phyloP scores from a whole-genome alignment of 2,329 filamentous ascomycete species.

The Reticulascus tulasneorum region DNA sequence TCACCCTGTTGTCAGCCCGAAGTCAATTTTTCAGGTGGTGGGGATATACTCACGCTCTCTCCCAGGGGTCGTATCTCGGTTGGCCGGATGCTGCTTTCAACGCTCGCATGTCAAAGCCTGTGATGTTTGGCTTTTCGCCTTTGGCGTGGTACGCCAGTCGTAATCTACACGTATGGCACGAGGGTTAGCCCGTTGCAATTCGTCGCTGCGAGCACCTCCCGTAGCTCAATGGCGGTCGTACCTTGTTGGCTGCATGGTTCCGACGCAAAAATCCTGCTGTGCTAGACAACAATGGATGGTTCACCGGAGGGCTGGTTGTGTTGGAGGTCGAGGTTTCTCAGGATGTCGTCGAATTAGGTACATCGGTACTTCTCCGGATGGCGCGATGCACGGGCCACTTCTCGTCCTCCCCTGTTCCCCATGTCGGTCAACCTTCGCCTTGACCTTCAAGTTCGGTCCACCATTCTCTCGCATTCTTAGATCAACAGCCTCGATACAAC shows the following conservation, averaged over 20 bases:
- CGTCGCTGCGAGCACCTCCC: too few species aligned
- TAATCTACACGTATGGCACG: slow-evolving; percentile 31
- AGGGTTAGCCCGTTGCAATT: not conserved
- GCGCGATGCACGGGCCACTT: slow-evolving; percentile 10
- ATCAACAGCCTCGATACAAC: too few species aligned
- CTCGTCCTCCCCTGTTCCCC: slow-evolving; percentile 1
- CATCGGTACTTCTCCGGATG: slow-evolving; percentile 10
- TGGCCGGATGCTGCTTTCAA: slow-evolving; percentile 68
- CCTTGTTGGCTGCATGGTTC: slow-evolving; percentile 26
- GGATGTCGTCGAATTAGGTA: slow-evolving; percentile 14
- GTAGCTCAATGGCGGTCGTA: slow-evolving; percentile 9
- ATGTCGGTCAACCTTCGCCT: slow-evolving; percentile 9
- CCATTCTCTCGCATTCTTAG: slow-evolving; percentile 13
- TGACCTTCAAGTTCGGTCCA: slow-evolving; percentile 10
- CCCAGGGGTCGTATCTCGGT: slow-evolving; percentile 63
- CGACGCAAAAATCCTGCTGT: slow-evolving; percentile 14
- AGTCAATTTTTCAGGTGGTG: not conserved
- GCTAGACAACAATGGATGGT: slow-evolving; percentile 9
- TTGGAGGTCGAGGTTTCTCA: slow-evolving; percentile 10
- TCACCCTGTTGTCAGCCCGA: slow-evolving; percentile 8
- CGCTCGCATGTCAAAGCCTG: slow-evolving; percentile 85
- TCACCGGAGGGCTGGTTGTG: slow-evolving; percentile 9
- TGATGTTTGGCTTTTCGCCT: slow-evolving; percentile 68
- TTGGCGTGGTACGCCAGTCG: slow-evolving; percentile 40
- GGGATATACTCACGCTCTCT: slow-evolving; percentile 49